Evolutionary conservation across 352 stramenopile genomes (phyloP).

Genomic region (Pythium biforme): DNA sequence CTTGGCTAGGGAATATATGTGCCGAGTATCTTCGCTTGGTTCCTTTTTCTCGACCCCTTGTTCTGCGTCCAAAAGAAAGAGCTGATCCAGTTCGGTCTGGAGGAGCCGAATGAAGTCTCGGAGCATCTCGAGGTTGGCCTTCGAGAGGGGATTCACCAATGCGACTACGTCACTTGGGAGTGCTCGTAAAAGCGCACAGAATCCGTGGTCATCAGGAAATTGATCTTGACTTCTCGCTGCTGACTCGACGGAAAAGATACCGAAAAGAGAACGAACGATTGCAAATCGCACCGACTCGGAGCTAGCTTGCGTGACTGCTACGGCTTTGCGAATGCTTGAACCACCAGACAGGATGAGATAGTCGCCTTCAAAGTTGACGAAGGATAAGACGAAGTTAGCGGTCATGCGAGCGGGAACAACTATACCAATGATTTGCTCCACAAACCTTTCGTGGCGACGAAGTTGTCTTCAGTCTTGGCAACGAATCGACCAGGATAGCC

Average conservation of each 20-base stretch:
- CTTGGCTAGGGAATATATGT: background rate
- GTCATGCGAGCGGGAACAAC: no score
- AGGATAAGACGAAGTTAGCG: background rate
- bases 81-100: slow-evolving; percentile 6
- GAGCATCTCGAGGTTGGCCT: slow-evolving; percentile 1
- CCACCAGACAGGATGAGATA: slow-evolving; percentile 18
- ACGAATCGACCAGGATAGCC: background rate
- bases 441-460: background rate
- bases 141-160: slow-evolving; percentile 10
- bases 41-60: background rate
- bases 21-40: background rate
- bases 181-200: background rate
- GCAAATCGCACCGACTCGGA: background rate
- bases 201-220: background rate
- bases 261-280: slow-evolving; percentile 10
- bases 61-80: background rate
- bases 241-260: background rate
- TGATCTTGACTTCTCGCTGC: background rate
- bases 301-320: background rate
- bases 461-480: background rate
- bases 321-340: slow-evolving; percentile 10
- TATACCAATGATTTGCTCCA: background rate
- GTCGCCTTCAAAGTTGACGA: background rate
- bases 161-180: slow-evolving; percentile 10
- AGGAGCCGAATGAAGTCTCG: slow-evolving; percentile 4